These are phyloP conservation scores for Boehmeria nivea DNA, from an alignment of 306 rosid genomes.

Conservation along the genomic window DNA sequence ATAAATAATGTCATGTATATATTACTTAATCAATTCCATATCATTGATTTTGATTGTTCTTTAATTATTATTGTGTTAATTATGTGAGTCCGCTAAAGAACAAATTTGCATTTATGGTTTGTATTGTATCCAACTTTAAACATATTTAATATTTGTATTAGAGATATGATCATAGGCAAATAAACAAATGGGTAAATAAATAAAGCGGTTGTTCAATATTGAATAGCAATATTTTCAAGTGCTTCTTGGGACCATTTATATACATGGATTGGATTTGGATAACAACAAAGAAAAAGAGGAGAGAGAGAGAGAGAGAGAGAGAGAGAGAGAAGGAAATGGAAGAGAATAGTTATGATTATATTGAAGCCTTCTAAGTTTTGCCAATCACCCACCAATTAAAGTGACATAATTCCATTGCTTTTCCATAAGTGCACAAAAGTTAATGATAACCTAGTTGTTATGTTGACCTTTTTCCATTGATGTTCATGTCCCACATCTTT, in stretches of 20 bases:
- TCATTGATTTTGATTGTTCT: conserved; percentile 13
- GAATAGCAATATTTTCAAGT: not conserved
- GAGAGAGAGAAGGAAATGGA: not conserved
- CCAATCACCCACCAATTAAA: conserved; percentile 56
- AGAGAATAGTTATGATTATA: conserved; percentile 24
- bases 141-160: not conserved
- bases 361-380: conserved; percentile 33
- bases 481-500: conserved; percentile 30
- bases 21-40: not conserved
- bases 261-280: not conserved
- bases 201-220: not conserved
- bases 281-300: not conserved
- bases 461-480: conserved; percentile 26
- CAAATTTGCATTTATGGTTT: not conserved
- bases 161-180: not conserved
- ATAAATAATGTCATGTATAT: not conserved
- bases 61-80: not conserved
- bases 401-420: conserved; percentile 37
- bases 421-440: conserved; percentile 18
- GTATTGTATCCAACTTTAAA: not conserved
- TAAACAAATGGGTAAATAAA: not conserved
- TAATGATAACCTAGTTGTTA: conserved; percentile 38
- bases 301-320: not conserved
- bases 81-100: not conserved
- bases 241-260: not conserved